A percentile compares a stretch with the other conserved stretches of the same genome.
Evolutionary conservation across 192 early-diverging fungal species (phyloP).

Genomic region (Podila clonocystis): DNA sequence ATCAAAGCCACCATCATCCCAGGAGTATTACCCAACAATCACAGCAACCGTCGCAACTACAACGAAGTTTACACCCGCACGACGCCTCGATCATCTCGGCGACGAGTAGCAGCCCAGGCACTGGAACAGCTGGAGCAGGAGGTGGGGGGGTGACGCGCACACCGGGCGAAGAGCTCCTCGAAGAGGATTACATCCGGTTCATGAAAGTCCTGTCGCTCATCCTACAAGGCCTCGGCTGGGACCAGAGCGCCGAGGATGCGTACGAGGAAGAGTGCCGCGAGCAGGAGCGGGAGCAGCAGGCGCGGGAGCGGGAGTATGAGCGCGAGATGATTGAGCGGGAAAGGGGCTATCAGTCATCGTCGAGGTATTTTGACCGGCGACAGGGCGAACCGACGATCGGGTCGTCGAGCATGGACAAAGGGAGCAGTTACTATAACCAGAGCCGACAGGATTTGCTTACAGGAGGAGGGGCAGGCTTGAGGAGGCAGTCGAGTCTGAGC

Average conservation of each 20-base stretch:
- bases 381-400: too few relatives aligned
- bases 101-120: neutral
- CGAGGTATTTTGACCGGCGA: neutral
- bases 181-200: constrained; percentile 61
- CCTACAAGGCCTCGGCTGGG: constrained; percentile 56
- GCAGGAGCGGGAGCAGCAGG: constrained; percentile 4
- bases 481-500: constrained; percentile 15
- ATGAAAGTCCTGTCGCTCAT: constrained; percentile 61
- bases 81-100: constrained; percentile 26
- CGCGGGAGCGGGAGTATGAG: constrained; percentile 4
- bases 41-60: constrained; percentile 4
- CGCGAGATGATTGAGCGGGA: neutral
- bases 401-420: neutral
- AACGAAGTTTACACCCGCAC: neutral
- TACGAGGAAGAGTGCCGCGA: constrained; percentile 33
- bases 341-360: neutral
- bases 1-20: neutral
- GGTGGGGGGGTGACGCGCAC: too few relatives aligned
- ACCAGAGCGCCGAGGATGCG: constrained; percentile 29
- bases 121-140: neutral
- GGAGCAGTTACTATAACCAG: constrained; percentile 1
- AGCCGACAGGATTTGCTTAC: neutral
- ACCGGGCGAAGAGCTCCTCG: constrained; percentile 15
- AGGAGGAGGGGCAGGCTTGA: neutral
- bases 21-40: neutral